phyloP scores from a whole-genome alignment of 257 asterid species.

The Paulownia fortunei region DNA sequence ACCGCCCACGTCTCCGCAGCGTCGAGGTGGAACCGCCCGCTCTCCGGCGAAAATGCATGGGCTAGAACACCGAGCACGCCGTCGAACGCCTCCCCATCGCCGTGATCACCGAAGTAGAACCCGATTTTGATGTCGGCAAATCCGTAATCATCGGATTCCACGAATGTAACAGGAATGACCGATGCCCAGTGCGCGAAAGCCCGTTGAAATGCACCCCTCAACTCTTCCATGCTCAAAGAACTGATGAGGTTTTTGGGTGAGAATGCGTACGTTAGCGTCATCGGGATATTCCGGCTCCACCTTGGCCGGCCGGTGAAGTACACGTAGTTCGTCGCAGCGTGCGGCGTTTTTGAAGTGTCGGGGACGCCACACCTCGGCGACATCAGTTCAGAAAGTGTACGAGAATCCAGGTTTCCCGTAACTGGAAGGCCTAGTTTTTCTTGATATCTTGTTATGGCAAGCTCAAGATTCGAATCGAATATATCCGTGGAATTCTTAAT shows the following conservation, averaged over 20 bases:
- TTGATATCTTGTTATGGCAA: constrained; percentile 62
- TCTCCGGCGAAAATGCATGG: constrained; percentile 88
- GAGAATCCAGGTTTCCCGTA: constrained; percentile 51
- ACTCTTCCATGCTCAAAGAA: constrained; percentile 38
- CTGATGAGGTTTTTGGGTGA: constrained; percentile 45
- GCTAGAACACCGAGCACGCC: constrained; percentile 84
- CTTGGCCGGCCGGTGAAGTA: constrained; percentile 72
- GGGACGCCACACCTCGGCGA: constrained; percentile 77
- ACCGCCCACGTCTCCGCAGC: constrained; percentile 94
- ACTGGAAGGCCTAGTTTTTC: constrained; percentile 49
- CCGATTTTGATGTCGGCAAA: constrained; percentile 78
- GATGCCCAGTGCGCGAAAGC: constrained; percentile 77
- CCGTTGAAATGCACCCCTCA: constrained; percentile 49
- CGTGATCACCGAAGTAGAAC: constrained; percentile 76
- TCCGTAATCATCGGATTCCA: constrained; percentile 59
- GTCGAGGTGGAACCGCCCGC: constrained; percentile 85
- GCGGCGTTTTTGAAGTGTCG: constrained; percentile 37
- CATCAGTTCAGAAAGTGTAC: constrained; percentile 50
- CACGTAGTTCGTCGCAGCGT: constrained; percentile 34
- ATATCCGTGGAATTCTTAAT: constrained; percentile 36
- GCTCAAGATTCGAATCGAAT: constrained; percentile 58
- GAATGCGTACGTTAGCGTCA: constrained; percentile 69
- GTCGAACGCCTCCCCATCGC: constrained; percentile 87
- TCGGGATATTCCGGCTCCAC: constrained; percentile 66
- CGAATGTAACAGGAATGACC: constrained; percentile 66